phyloP scores from a whole-genome alignment of 2,329 filamentous ascomycete genomes.

The Chalaropsis thielavioides region DNA sequence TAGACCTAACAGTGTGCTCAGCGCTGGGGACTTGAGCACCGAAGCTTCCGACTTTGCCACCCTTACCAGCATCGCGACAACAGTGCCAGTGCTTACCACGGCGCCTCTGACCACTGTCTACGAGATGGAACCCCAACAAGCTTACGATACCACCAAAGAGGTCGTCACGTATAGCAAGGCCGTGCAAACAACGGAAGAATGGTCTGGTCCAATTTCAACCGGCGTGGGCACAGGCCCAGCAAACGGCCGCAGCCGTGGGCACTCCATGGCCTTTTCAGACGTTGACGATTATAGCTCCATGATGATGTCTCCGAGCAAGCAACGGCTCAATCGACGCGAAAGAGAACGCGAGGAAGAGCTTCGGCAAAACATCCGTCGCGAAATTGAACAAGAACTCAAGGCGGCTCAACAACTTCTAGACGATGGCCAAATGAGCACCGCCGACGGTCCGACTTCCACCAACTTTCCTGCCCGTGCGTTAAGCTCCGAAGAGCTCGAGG shows the following conservation, averaged over 20 bases:
- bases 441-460: conserved; percentile 22
- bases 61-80: conserved; percentile 30
- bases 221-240: conserved; percentile 13
- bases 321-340: conserved; percentile 58
- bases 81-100: conserved; percentile 57
- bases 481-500: conserved; percentile 71
- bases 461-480: conserved; percentile 70
- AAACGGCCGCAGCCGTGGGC: conserved; percentile 27
- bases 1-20: conserved; percentile 74
- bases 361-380: conserved; percentile 64
- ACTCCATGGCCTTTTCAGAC: conserved; percentile 42
- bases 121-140: conserved; percentile 50
- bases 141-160: conserved; percentile 53
- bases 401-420: conserved; percentile 48
- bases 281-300: conserved; percentile 43
- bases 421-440: conserved; percentile 32
- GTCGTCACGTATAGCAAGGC: conserved; percentile 94
- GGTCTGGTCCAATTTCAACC: conserved; percentile 36
- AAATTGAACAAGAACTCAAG: conserved; percentile 85
- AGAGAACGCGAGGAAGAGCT: conserved; percentile 80
- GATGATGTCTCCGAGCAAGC: conserved; percentile 49
- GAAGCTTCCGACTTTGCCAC: conserved; percentile 49
- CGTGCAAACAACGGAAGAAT: conserved; percentile 75
- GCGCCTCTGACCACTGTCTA: conserved; percentile 61
- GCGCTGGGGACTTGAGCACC: conserved; percentile 65